Conservation (phyloP, 140 eudicot species). For the Cichorium intybus region DNA sequence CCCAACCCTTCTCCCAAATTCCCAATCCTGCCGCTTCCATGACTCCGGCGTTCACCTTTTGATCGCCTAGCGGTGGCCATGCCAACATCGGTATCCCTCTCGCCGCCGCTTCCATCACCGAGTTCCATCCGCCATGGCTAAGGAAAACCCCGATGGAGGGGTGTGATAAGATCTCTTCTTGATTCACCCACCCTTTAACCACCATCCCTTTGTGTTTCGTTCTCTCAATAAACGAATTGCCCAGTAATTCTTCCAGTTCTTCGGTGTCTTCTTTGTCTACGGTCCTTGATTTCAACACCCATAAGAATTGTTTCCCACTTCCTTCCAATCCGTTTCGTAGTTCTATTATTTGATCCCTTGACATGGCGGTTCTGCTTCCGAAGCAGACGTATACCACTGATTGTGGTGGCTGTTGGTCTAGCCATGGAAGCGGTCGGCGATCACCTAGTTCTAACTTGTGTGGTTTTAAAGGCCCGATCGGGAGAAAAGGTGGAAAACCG, state of each 20-base stretch:
- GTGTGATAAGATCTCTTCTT: slow-evolving; percentile 42
- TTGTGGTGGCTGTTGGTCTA: slow-evolving; percentile 39
- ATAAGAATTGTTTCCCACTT: slow-evolving; percentile 43
- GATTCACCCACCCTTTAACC: slow-evolving; percentile 54
- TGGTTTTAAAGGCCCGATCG: slow-evolving; percentile 43
- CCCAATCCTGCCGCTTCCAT: slow-evolving; percentile 43
- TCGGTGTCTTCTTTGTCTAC: slow-evolving; percentile 51
- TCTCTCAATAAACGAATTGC: slow-evolving; percentile 27
- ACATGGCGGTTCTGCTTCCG: slow-evolving; percentile 46
- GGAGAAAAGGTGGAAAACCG: slow-evolving; percentile 30
- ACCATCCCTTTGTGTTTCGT: slow-evolving; percentile 34
- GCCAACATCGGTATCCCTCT: slow-evolving; percentile 56
- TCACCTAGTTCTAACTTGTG: slow-evolving; percentile 14
- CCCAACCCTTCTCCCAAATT: slow-evolving; percentile 44
- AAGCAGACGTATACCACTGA: slow-evolving; percentile 47
- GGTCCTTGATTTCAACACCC: slow-evolving; percentile 44
- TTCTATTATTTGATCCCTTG: slow-evolving; percentile 38
- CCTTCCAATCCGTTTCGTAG: slow-evolving; percentile 40
- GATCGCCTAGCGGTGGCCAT: slow-evolving; percentile 53
- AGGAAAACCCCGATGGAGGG: slow-evolving; percentile 47
- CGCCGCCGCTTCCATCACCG: slow-evolving; percentile 50
- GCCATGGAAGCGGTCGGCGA: slow-evolving; percentile 38
- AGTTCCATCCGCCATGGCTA: slow-evolving; percentile 74
- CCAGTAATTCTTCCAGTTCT: slow-evolving; percentile 27
- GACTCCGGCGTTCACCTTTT: slow-evolving; percentile 36